Conservation (phyloP, 257 asterid species). For the Nicotiana tomentosiformis region DNA sequence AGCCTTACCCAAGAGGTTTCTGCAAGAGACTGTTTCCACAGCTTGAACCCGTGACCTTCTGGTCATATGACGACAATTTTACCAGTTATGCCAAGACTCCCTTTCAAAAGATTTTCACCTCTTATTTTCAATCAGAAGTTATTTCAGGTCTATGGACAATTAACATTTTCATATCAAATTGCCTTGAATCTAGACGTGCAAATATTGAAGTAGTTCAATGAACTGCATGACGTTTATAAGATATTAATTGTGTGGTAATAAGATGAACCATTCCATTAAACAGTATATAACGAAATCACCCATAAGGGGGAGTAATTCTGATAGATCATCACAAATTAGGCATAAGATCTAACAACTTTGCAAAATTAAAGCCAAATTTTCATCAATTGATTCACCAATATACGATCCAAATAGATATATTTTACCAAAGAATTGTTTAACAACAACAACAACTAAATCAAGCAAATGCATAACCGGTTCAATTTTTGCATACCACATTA, state of each 20-base stretch:
- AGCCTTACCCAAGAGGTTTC: too few species aligned
- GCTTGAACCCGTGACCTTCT: too few species aligned
- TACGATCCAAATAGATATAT: background rate
- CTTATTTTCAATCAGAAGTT: background rate
- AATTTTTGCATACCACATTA: too few species aligned
- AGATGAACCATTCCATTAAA: background rate
- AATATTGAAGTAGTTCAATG: background rate
- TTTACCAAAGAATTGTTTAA: background rate
- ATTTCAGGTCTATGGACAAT: background rate
- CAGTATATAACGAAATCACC: too few species aligned
- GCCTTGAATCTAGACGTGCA: background rate
- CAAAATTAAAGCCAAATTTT: background rate
- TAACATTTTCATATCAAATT: background rate
- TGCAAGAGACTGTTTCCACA: too few species aligned
- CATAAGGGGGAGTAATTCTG: background rate
- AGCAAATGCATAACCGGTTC: background rate
- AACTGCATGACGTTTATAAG: background rate
- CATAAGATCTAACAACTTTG: background rate
- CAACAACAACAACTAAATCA: background rate
- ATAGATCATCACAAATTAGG: background rate
- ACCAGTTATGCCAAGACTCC: too few species aligned
- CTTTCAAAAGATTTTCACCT: background rate
- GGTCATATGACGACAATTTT: too few species aligned
- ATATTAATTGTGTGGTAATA: background rate
- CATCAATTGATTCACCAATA: background rate